Conservation (phyloP, 2,329 filamentous ascomycete species). For the Colletotrichum euphorbiae region DNA sequence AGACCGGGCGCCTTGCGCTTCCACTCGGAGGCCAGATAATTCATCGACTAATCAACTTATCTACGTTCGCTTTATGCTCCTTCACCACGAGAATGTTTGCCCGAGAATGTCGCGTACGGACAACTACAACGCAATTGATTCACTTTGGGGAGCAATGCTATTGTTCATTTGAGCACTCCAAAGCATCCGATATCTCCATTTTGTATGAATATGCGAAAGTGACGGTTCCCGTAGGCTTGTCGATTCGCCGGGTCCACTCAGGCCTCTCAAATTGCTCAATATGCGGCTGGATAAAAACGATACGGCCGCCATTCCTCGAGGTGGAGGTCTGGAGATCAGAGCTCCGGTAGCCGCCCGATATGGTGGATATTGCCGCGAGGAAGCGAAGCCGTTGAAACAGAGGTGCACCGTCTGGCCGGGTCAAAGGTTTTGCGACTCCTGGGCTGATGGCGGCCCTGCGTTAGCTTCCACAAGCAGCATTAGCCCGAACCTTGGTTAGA, state of each 20-base stretch:
- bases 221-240: not conserved
- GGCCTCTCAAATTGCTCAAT: not conserved
- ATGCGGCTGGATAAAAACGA: not conserved
- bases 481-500: constrained; percentile 25
- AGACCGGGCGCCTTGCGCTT: not conserved
- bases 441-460: constrained; percentile 17
- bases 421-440: constrained; percentile 27
- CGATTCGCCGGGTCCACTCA: constrained; percentile 2
- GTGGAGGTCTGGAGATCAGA: not conserved
- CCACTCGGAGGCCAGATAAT: not conserved
- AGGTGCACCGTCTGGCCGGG: constrained; percentile 34
- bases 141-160: not conserved
- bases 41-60: constrained; percentile 3
- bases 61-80: constrained; percentile 9
- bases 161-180: not conserved
- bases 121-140: not conserved
- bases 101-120: not conserved
- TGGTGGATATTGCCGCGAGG: constrained; percentile 6
- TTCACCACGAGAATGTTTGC: not conserved
- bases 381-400: constrained; percentile 35
- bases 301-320: constrained; percentile 11
- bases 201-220: too few relatives aligned
- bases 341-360: not conserved
- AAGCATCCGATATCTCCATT: not conserved
- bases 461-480: constrained; percentile 23